Conservation (phyloP, 2,329 filamentous ascomycete species). For the Zasmidium angulare region DNA sequence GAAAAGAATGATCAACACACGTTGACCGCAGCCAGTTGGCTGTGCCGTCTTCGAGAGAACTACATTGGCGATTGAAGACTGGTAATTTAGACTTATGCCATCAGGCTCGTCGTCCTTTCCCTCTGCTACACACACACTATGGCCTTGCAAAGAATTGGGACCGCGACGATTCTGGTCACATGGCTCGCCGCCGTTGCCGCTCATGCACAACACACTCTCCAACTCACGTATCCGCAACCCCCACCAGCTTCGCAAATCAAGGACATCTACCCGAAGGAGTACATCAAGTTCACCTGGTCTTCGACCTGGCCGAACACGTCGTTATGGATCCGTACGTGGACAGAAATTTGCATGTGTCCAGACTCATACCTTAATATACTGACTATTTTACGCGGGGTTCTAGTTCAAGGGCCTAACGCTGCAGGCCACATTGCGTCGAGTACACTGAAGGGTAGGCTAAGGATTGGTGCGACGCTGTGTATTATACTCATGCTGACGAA, state of each 20-base stretch:
- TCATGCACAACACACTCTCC: neutral
- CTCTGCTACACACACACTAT: no score
- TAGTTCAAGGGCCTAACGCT: neutral
- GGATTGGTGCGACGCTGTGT: neutral
- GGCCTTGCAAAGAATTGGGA: neutral
- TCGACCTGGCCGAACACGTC: neutral
- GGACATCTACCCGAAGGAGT: neutral
- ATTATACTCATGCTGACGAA: neutral
- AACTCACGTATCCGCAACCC: neutral
- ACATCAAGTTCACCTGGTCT: neutral
- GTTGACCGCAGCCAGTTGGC: no score
- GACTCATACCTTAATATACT: no score
- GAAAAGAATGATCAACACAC: no score
- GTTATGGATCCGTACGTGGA: neutral
- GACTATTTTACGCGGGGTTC: no score
- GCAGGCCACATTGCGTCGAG: neutral
- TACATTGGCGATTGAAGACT: no score
- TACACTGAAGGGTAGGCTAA: neutral
- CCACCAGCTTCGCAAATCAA: neutral
- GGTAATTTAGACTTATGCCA: no score
- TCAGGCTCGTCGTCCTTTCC: no score
- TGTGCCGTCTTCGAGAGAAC: no score
- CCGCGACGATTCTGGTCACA: neutral
- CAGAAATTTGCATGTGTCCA: no score
- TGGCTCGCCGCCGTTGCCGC: neutral